Base-by-base conservation (phyloP, 1,139 yeast species). In the Scheffersomyces lignicola region DNA sequence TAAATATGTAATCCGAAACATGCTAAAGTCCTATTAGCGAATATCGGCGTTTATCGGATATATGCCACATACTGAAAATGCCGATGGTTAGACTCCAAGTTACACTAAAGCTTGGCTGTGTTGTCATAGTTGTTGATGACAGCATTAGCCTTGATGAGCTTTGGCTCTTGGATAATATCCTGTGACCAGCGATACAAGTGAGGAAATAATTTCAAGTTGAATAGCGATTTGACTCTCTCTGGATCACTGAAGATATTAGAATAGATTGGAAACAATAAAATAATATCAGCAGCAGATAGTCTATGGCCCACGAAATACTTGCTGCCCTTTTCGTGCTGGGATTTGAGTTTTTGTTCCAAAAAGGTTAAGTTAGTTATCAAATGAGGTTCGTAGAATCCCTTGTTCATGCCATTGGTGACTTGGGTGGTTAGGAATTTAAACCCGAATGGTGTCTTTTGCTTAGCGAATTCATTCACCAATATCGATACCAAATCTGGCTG, bases 281-380 rank as follows among this genome's bases (percentile, higher is more conserved):
- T 57, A 25, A 69, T 53, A 42, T 69, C 75, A 1, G 73, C 75
- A 5, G 51, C 70, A 16, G 69, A 53, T 37, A 69, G 52, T 36
- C 56, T 55, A 34, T 50, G 44, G 12, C 70, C 75, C 11, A 67
- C 72, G 42, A 69, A 62, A 38, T 48, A 65, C 3, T 54, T 51
- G 8, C 49, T 44, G 3, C 53, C 48, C 10, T 51, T 51, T 11
- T 52, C 51, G 26, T 54, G 54, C 24, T 62, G 56, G 18, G 47
- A 41, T 30, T 55, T 54, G 35, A 67, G 48, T 29, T 55, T 54
- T 16, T 32, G 31, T 29, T 69, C 72, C 46, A 68, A 56, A 37
- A 47, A 65, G 18, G 51, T 40, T 36, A 65, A 52, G 29, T 59
- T 54, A 23, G 44, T 49, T 13, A 42, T 12, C 9, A 56, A 36